These are phyloP conservation scores for Auricularia sp. DNA, from an alignment of 768 basidiomycete species.

Conservation along the genomic window DNA sequence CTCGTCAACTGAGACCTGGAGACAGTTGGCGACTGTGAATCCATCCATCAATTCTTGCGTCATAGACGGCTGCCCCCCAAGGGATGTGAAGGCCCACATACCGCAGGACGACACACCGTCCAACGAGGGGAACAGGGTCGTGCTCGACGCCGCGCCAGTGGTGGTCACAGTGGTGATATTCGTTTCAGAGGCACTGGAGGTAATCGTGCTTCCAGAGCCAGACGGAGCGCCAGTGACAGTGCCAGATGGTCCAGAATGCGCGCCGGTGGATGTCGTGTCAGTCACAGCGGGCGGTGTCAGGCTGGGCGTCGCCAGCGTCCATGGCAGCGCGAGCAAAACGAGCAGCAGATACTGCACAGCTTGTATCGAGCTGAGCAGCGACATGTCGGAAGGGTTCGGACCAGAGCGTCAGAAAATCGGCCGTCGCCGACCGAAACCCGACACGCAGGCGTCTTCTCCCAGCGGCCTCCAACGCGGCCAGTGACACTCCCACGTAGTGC, in stretches of 20 bases:
- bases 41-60: neutral
- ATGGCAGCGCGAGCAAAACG: neutral
- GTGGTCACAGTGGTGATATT: neutral
- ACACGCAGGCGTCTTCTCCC: too few relatives aligned
- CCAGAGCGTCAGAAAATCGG: neutral
- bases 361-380: neutral
- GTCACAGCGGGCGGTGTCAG: neutral
- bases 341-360: neutral
- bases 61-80: neutral
- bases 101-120: neutral
- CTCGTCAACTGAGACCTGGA: slow-evolving; percentile 27
- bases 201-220: neutral
- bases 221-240: neutral
- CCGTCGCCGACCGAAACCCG: neutral
- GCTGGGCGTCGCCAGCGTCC: neutral
- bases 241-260: neutral
- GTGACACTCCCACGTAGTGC: too few relatives aligned
- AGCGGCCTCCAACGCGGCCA: too few relatives aligned
- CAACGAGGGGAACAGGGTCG: neutral
- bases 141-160: neutral
- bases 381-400: neutral
- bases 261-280: neutral
- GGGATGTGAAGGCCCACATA: neutral
- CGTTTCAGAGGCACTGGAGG: neutral
- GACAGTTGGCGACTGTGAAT: slow-evolving; percentile 34